phyloP scores from a whole-genome alignment of 768 basidiomycete genomes.

The Collybia sordida region DNA sequence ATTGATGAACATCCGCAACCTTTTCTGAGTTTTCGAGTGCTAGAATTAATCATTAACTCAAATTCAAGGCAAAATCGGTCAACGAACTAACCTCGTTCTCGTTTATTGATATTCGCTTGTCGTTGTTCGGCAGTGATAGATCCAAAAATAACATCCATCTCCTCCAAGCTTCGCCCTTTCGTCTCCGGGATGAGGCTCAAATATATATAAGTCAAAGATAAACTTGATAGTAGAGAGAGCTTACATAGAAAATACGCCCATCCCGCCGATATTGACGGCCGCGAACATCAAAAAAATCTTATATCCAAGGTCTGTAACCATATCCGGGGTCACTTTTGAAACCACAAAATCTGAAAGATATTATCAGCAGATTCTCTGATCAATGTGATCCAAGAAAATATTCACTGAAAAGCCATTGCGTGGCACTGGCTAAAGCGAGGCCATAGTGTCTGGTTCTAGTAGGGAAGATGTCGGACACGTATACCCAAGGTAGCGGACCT shows the following conservation, averaged over 20 bases:
- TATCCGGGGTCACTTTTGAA: conserved; percentile 65
- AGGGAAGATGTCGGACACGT: conserved; percentile 84
- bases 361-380: background rate
- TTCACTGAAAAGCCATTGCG: conserved; percentile 82
- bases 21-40: too few relatives aligned
- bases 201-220: background rate
- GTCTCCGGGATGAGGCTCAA: conserved; percentile 59
- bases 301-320: conserved; percentile 62
- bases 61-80: too few relatives aligned
- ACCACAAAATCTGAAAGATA: conserved; percentile 60
- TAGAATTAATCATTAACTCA: too few relatives aligned
- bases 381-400: conserved; percentile 18
- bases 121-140: conserved; percentile 56
- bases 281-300: conserved; percentile 80
- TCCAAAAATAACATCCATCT: conserved; percentile 57
- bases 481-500: conserved; percentile 55
- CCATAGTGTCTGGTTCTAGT: conserved; percentile 84
- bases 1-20: too few relatives aligned
- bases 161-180: conserved; percentile 56
- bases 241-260: conserved; percentile 67
- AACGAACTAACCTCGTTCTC: conserved; percentile 27
- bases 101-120: conserved; percentile 47
- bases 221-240: conserved; percentile 11
- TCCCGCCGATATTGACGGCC: conserved; percentile 67
- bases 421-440: conserved; percentile 67